phyloP scores from a whole-genome alignment of 306 rosid genomes.

The Medicago arabica region DNA sequence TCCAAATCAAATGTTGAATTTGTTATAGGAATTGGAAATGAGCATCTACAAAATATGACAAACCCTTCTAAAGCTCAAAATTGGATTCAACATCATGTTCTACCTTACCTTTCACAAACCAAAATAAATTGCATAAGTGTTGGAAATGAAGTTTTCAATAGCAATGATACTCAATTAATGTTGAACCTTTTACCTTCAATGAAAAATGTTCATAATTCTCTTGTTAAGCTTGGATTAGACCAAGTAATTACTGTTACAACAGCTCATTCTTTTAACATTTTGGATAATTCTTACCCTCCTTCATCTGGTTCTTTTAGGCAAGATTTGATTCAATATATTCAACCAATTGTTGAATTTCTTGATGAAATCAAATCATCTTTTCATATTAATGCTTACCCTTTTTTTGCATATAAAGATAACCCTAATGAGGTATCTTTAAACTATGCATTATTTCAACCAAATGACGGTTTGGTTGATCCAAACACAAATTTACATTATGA shows the following conservation, averaged over 20 bases:
- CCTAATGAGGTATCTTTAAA: constrained; percentile 60
- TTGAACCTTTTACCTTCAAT: constrained; percentile 74
- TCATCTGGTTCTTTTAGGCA: constrained; percentile 64
- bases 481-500: constrained; percentile 74
- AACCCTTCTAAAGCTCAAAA: constrained; percentile 64
- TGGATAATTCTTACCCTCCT: constrained; percentile 72
- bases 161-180: constrained; percentile 50
- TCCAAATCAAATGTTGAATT: constrained; percentile 67
- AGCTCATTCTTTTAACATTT: constrained; percentile 67
- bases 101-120: constrained; percentile 65
- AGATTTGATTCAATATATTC: constrained; percentile 58
- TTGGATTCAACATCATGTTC: constrained; percentile 69
- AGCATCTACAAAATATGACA: constrained; percentile 55
- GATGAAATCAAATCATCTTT: constrained; percentile 69
- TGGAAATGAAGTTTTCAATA: constrained; percentile 74
- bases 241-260: constrained; percentile 64
- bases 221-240: constrained; percentile 65
- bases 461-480: constrained; percentile 70
- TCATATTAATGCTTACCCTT: constrained; percentile 79
- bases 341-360: constrained; percentile 67
- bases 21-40: constrained; percentile 79
- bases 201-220: constrained; percentile 63
- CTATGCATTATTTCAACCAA: constrained; percentile 77
- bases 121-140: constrained; percentile 69
- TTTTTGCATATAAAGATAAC: constrained; percentile 73